Evolutionary conservation across 164 flowering plant species (phyloP), one percentile per base, ranked within the genome.

Genomic region (Piper longum): DNA sequence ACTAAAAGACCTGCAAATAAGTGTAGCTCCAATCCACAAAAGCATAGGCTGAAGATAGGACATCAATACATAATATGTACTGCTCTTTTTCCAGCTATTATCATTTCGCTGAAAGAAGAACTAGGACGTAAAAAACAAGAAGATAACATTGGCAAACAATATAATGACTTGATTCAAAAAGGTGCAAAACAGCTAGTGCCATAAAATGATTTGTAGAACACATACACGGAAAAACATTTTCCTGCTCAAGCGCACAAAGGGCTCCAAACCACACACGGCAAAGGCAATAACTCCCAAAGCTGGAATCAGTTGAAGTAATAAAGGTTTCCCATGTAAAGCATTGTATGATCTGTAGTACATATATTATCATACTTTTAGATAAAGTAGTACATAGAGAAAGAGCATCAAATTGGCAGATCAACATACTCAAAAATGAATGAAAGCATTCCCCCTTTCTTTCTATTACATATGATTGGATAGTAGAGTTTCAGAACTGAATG

Each of bases 1-100:
- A 59, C 16, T 26, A 44, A 57, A 17, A 64, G 16, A 89, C 98
- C 96, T 87, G 96, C 98, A 93, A 63, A 84, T 62, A 19, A 93
- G 86, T 62, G 76, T 77, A 65, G 89, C 88, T 69, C 91, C 98
- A 71, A 79, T 73, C 98, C 98, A 92, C 18, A 92, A 68, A 65
- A 92, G 79, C 74, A 89, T 66, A 54, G 98, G 96, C 75, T 78
- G 96, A 65, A 92, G 59, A 71, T 86, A 92, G 12, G 88, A 86
- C 56, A 79, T 76, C 78, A 79, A 56, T 62, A 89, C 71, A 71
- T 78, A 70, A 70, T 83, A 72, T 19, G 87, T 79, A n/a, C 79
- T 70, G 73, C 96, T 92, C 76, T 82, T 89, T 71, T 79, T 79
- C 95, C 95, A 92, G 72, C 70, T 85, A 63, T 59, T 79, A 66